phyloP scores from a whole-genome alignment of 495 filamentous ascomycete genomes.

The Achaetomiella virescens region DNA sequence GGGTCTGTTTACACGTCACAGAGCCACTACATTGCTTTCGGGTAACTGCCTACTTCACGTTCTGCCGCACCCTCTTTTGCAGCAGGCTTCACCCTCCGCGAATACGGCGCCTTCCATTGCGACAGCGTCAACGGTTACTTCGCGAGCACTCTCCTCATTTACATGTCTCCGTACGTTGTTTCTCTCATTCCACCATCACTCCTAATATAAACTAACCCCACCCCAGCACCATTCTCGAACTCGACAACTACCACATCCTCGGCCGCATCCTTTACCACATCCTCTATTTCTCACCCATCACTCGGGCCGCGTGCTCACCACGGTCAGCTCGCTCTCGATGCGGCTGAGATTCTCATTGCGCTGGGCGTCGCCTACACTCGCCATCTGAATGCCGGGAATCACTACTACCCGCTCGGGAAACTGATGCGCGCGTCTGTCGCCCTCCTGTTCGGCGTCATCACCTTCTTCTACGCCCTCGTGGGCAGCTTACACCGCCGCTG shows the following conservation, averaged over 20 bases:
- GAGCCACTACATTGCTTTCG: constrained; percentile 45
- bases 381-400: constrained; percentile 45
- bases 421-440: constrained; percentile 61
- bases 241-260: constrained; percentile 69
- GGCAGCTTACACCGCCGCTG: constrained; percentile 55
- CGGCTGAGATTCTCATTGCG: constrained; percentile 62
- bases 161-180: constrained; percentile 51
- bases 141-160: constrained; percentile 52
- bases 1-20: constrained; percentile 20
- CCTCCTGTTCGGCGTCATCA: constrained; percentile 60
- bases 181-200: not conserved
- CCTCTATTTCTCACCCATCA: constrained; percentile 73
- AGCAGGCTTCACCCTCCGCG: constrained; percentile 53
- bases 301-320: constrained; percentile 67
- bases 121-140: constrained; percentile 52
- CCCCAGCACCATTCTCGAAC: constrained; percentile 62
- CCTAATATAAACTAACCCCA: not conserved
- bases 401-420: constrained; percentile 45
- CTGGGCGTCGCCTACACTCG: constrained; percentile 56
- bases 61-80: constrained; percentile 41
- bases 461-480: constrained; percentile 53
- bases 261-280: constrained; percentile 73
- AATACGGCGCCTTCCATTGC: constrained; percentile 52
- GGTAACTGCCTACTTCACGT: constrained; percentile 32
- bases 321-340: constrained; percentile 58